Evolutionary conservation across 148 eudicot species (phyloP).

Genomic region (Chenopodium album): DNA sequence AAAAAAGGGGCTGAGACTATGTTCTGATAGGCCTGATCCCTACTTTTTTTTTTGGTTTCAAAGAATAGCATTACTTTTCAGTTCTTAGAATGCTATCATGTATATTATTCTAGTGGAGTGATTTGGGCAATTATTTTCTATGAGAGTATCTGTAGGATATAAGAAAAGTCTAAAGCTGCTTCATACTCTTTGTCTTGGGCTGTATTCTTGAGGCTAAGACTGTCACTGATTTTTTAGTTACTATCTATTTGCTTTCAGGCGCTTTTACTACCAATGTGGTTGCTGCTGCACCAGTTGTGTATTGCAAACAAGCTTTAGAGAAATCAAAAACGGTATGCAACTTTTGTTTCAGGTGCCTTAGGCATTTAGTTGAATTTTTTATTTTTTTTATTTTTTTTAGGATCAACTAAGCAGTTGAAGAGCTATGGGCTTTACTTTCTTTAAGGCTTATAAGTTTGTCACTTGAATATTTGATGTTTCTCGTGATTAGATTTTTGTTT

Average conservation of each 20-base stretch:
- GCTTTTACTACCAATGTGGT: conserved; percentile 91
- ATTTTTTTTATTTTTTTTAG: not conserved
- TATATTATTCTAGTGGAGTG: not conserved
- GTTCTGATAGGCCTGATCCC: too few relatives aligned
- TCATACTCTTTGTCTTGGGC: not conserved
- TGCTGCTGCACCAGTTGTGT: conserved; percentile 96
- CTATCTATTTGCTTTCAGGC: conserved; percentile 43
- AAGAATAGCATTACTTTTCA: not conserved
- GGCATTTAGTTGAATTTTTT: not conserved
- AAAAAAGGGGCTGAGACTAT: too few relatives aligned
- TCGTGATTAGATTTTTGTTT: not conserved
- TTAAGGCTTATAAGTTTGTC: not conserved
- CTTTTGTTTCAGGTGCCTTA: conserved; percentile 2
- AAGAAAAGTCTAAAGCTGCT: conserved; percentile 2
- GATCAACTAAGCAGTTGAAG: not conserved
- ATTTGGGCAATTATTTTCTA: not conserved
- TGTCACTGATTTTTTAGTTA: not conserved
- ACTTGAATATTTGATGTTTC: not conserved
- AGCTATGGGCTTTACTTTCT: not conserved
- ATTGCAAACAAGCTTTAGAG: conserved; percentile 69
- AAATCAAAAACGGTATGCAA: conserved; percentile 59
- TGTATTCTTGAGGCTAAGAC: conserved; percentile 3
- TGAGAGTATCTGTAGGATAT: not conserved
- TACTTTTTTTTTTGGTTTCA: not conserved
- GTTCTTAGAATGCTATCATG: not conserved